Base-by-base conservation (phyloP, 306 rosid genomes). In the Arachis hypogaea region DNA sequence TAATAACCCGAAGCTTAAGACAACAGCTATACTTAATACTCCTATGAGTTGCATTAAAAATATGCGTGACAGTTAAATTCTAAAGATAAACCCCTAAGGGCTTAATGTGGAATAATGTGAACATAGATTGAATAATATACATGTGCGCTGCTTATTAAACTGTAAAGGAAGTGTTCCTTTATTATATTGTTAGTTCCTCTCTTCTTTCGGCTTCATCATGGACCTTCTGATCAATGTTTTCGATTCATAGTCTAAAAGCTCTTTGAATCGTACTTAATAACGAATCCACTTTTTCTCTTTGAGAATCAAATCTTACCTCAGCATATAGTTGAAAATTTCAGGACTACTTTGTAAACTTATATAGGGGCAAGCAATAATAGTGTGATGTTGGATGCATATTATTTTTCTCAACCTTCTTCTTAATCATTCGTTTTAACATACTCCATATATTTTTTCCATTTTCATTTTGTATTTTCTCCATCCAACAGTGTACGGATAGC, bases 161-260 rank as follows among this genome's bases (percentile, higher is more conserved):
- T 43, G 33, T 7, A 61, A 80, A 57, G 58, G 49, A 38, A 46
- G 7, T 46, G 44, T n/a, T 28, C 58, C 50, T 63, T 69, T 71
- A 64, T 66, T 72, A 52, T 70, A 70, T 49, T 75, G 14, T 57
- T 66, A 2, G 3, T 64, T 46, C 11, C 45, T 44, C 6, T 56
- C 56, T 62, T 36, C 76, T 82, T 82, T 78, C 78, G 83, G 81
- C 79, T 47, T 66, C 74, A 73, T 56, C 54, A 59, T 74, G 43
- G 40, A 69, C 43, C 66, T 51, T 59, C 58, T 52, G 58, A 6
- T 52, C 58, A 59, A 70, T 59, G 59, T 63, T 22, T 22, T 64
- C 69, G 55, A 57, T 72, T 62, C 69, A 14, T 33, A 29, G 61
- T 60, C 71, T 78, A 59, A 70, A 63, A 57, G 38, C 59, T 59